Percentiles rank a stretch among this genome's conserved stretches.
These are phyloP conservation scores for barley (Hordeum vulgare) DNA, from an alignment of 176 grass and related monocot species.

Conservation along the genomic window MorexV3_pseudomolecules_assembly NC_058522.1:358720841-358721340, in stretches of 20 bases:
- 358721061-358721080: not conserved
- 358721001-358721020: not conserved
- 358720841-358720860: conserved; percentile 46
- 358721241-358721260: not conserved
- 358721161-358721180: not conserved
- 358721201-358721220: not conserved
- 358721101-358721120: not conserved
- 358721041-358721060: not conserved
- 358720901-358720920: conserved; percentile 47
- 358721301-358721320: too few relatives aligned
- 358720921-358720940: conserved; percentile 8
- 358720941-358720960: not conserved
- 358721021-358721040: not conserved
- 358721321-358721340: not conserved
- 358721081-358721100: not conserved
- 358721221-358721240: not conserved
- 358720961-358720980: not conserved
- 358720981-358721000: not conserved
- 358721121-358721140: not conserved
- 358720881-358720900: conserved; percentile 36
- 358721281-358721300: too few relatives aligned
- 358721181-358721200: not conserved
- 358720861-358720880: not conserved
- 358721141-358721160: not conserved
- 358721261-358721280: not conserved